Percentiles rank a stretch among this genome's conserved stretches.
Conservation (phyloP, 768 basidiomycete genomes). For the Collybia sp. region DNA sequence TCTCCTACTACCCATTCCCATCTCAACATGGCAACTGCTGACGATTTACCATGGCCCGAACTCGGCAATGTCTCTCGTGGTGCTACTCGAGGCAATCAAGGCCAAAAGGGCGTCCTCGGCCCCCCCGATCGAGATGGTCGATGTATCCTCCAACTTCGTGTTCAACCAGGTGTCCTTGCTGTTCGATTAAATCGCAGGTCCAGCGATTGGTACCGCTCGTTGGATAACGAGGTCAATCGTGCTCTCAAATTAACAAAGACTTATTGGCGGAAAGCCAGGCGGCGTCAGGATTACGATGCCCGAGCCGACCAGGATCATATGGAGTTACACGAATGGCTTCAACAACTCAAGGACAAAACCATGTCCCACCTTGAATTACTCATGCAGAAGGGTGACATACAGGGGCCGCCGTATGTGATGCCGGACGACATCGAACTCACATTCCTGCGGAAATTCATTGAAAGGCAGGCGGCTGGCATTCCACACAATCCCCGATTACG, state of each 20-base stretch:
- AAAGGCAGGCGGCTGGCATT: conserved; percentile 69
- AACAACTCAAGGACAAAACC: conserved; percentile 84
- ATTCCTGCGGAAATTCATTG: conserved; percentile 80
- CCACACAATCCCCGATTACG: conserved; percentile 80
- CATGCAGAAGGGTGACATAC: conserved; percentile 86
- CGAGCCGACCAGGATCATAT: conserved; percentile 86
- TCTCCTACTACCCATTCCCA: conserved; percentile 12
- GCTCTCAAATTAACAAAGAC: conserved; percentile 84
- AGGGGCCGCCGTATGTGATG: conserved; percentile 79
- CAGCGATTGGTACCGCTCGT: conserved; percentile 78
- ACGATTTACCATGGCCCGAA: conserved; percentile 86
- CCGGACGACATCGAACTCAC: conserved; percentile 72
- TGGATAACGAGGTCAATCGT: conserved; percentile 74
- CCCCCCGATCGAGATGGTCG: conserved; percentile 73
- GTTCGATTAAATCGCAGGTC: conserved; percentile 71
- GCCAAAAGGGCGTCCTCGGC: conserved; percentile 75
- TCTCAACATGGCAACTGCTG: conserved; percentile 46
- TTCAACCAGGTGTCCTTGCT: conserved; percentile 78
- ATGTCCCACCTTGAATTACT: conserved; percentile 85
- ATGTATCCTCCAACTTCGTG: conserved; percentile 71
- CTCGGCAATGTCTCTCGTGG: conserved; percentile 82
- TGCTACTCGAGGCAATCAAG: conserved; percentile 81
- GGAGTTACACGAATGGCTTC: conserved; percentile 85
- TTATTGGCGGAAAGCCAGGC: conserved; percentile 78
- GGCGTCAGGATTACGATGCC: conserved; percentile 82